Evolutionary conservation across 176 grass and related monocot genomes (phyloP).

Genomic region (Oryza coarctata): DNA sequence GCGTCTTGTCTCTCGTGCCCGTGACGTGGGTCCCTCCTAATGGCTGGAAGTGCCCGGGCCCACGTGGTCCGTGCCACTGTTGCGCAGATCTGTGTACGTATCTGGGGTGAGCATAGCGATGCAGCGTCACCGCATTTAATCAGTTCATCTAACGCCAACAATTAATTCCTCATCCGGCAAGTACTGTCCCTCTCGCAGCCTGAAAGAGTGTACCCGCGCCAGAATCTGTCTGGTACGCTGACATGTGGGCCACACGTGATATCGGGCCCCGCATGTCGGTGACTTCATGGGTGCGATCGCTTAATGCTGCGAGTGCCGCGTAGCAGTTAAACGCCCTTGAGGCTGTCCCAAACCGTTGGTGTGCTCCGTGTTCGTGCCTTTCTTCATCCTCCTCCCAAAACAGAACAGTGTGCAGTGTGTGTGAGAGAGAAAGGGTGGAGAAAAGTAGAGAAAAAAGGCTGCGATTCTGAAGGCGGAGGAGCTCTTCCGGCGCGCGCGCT

Average conservation of each 20-base stretch:
- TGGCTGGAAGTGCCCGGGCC: rapidly evolving
- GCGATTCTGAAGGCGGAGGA: background rate
- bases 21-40: rapidly evolving
- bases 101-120: background rate
- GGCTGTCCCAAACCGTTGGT: slow-evolving; percentile 14
- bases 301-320: background rate
- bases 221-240: rapidly evolving
- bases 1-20: rapidly evolving
- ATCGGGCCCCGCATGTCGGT: background rate
- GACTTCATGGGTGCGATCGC: too few species aligned
- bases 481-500: background rate
- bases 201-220: background rate
- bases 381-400: slow-evolving; percentile 11
- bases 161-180: slow-evolving; percentile 4
- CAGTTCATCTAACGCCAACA: slow-evolving; percentile 4
- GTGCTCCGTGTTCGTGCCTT: slow-evolving; percentile 7
- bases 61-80: rapidly evolving
- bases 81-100: background rate
- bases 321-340: background rate
- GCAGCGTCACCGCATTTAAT: background rate
- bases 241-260: rapidly evolving
- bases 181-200: too few species aligned
- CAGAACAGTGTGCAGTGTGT: background rate
- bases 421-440: background rate
- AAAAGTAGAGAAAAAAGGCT: background rate